These are phyloP conservation scores for Acanthamoeba culbertsoni DNA, from an alignment of 208 protist species.

Conservation along the genomic window DNA sequence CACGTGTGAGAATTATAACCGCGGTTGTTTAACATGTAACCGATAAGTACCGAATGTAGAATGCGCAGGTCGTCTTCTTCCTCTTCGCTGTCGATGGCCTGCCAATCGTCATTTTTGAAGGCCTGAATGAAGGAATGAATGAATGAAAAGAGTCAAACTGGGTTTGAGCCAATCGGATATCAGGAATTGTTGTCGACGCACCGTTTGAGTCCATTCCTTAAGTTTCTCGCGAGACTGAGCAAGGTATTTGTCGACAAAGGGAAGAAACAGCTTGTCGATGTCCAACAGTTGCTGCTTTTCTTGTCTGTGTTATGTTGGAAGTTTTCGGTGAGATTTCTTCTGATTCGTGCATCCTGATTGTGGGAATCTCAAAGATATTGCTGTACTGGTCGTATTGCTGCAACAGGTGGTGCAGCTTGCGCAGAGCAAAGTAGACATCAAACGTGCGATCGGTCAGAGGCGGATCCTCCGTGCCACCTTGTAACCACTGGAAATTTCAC, in stretches of 20 bases:
- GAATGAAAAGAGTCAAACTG: no score
- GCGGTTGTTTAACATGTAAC: background rate
- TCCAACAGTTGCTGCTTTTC: constrained; percentile 13
- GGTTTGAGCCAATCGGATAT: background rate
- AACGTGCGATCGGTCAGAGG: constrained; percentile 38
- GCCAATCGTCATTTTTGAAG: constrained; percentile 25
- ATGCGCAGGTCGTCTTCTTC: constrained; percentile 37
- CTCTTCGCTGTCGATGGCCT: background rate
- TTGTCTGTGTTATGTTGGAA: background rate
- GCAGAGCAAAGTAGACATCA: constrained; percentile 26
- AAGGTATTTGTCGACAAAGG: constrained; percentile 32
- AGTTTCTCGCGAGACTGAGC: background rate
- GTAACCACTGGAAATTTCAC: background rate
- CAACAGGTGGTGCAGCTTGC: constrained; percentile 26
- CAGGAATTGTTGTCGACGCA: background rate
- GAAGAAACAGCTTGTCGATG: constrained; percentile 27
- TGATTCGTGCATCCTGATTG: no score
- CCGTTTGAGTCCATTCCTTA: constrained; percentile 34
- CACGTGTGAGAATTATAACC: background rate
- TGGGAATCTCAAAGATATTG: no score
- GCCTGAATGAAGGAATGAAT: background rate
- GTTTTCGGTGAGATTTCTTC: no score
- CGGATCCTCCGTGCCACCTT: constrained; percentile 24
- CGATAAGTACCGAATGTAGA: constrained; percentile 10
- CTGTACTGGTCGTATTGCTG: background rate